Evolutionary conservation across 2,329 filamentous ascomycete genomes (phyloP).

Genomic region (Arthrobotrys iridis): DNA sequence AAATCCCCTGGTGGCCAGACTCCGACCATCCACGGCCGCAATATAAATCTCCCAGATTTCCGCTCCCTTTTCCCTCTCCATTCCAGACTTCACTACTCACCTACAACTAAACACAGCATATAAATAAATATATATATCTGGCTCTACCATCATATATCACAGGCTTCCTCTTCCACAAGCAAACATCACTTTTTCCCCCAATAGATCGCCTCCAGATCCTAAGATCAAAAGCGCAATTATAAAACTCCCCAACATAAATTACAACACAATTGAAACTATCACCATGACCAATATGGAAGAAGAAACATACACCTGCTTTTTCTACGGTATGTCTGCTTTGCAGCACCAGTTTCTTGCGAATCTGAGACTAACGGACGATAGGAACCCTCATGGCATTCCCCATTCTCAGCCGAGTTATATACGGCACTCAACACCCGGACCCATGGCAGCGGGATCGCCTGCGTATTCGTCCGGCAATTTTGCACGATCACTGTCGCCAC

Average conservation of each 20-base stretch:
- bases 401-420: constrained; percentile 86
- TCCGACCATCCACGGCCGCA: constrained; percentile 37
- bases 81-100: constrained; percentile 12
- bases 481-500: constrained; percentile 76
- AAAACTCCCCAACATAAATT: constrained; percentile 14
- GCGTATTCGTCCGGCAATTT: constrained; percentile 77
- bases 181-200: not conserved
- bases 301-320: constrained; percentile 69
- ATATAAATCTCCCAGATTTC: constrained; percentile 47
- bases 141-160: not conserved
- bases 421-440: constrained; percentile 68
- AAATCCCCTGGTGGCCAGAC: constrained; percentile 34
- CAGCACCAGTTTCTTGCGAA: constrained; percentile 4
- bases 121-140: constrained; percentile 18
- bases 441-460: constrained; percentile 68
- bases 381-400: constrained; percentile 81
- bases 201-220: not conserved
- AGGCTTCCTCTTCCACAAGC: not conserved
- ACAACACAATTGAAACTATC: constrained; percentile 11
- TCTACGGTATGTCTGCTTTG: constrained; percentile 67
- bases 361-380: constrained; percentile 53
- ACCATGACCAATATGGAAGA: constrained; percentile 59
- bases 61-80: constrained; percentile 28
- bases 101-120: not conserved
- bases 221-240: not conserved